Conservation (phyloP, 805 yeast genomes). For the Lachancea lanzarotensis region DNA sequence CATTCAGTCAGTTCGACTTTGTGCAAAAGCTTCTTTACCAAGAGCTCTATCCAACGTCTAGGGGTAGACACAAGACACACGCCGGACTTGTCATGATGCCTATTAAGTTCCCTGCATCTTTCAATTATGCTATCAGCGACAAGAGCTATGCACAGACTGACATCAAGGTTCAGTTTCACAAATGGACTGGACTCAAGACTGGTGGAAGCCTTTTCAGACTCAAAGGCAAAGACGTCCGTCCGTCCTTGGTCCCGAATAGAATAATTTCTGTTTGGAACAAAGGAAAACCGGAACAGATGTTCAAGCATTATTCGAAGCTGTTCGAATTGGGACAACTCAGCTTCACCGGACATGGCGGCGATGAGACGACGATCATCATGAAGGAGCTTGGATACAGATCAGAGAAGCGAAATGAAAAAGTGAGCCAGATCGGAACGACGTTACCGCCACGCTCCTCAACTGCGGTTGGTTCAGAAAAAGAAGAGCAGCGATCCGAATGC, state of each 20-base stretch:
- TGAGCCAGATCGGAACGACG: neutral
- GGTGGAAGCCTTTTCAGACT: slow-evolving; percentile 5
- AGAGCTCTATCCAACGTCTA: neutral
- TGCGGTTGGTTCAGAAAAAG: neutral
- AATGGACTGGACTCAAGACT: slow-evolving; percentile 9
- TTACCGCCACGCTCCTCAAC: neutral
- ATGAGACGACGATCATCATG: slow-evolving; percentile 6
- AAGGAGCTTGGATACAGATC: slow-evolving; percentile 5
- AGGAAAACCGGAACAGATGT: slow-evolving; percentile 10
- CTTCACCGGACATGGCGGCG: neutral
- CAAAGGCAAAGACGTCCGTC: slow-evolving; percentile 5
- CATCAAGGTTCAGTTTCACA: slow-evolving; percentile 11
- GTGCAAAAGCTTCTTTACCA: slow-evolving; percentile 4
- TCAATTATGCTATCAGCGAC: slow-evolving; percentile 8
- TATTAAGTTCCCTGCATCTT: slow-evolving; percentile 13
- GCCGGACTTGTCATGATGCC: slow-evolving; percentile 20
- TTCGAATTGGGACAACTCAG: neutral
- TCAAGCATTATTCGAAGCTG: slow-evolving; percentile 3
- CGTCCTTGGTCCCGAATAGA: slow-evolving; percentile 8
- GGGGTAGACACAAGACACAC: slow-evolving; percentile 10
- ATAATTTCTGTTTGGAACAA: slow-evolving; percentile 17
- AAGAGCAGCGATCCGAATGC: neutral
- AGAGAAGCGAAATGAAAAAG: slow-evolving; percentile 1
- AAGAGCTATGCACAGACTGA: slow-evolving; percentile 12
- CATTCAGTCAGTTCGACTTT: slow-evolving; percentile 1